Evolutionary conservation across 2,329 filamentous ascomycete genomes (phyloP), one percentile per base, ranked within the genome.

Genomic region (Rhexocercosporidium sp.): DNA sequence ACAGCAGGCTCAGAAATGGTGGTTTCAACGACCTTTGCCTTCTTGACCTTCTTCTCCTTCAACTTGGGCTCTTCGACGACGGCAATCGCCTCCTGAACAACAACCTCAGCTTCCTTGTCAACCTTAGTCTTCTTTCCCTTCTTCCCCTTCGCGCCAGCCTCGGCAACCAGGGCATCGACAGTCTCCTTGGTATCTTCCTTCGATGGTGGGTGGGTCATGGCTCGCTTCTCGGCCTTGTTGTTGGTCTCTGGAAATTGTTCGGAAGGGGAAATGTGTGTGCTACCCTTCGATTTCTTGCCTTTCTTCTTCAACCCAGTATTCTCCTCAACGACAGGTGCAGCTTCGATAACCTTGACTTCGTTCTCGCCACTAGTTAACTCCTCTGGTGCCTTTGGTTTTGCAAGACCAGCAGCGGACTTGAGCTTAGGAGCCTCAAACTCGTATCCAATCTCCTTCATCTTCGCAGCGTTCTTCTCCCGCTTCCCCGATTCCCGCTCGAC

Each of bases 381-480:
- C 61, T 74, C 67, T 25, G 57, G 25, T 22, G 56, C 62, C 37
- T 61, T 59, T 27, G 53, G 57, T 68, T 80, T 81, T 22, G 83
- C 80, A 59, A 88, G 82, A 54, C 82, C 81, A 27, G 86, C 83
- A 7, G 88, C 85, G 39, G 80, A 79, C 83, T 92, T 96, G 72
- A 97, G 81, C 72, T 84, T 81, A 0, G 93, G 93, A 25, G 88
- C 86, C 61, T 92, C 87, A 75, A 93, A 94, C 68, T 96, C 90
- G 79, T 99, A 98, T 11, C 92, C 95, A 67, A 96, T 80, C 49
- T 85, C 88, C 84, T 92, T 90, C 72, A 97, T 82, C 81, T 92
- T 92, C 77, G 91, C 87, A 1, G 87, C 88, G 80, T 93, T 92
- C 71, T 84, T 84, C 44, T 82, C 81, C 64, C 96, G 86, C 79